Percentiles rank a stretch among this genome's conserved stretches.
phyloP scores from a whole-genome alignment of 352 stramenopile genomes.

The Phytophthora fragariae region DNA sequence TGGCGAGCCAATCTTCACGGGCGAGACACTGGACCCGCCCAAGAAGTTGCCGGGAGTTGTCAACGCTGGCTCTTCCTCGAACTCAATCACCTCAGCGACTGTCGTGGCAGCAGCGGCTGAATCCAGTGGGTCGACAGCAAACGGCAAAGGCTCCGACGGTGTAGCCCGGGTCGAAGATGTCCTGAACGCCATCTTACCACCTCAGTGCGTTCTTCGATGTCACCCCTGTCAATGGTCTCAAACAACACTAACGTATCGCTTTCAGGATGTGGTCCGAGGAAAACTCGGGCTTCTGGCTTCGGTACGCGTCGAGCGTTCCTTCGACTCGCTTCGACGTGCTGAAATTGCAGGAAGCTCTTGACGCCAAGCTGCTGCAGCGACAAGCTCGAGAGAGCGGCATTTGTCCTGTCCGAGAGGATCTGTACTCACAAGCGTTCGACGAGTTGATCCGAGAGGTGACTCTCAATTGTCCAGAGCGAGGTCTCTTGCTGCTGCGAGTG shows the following conservation, averaged over 20 bases:
- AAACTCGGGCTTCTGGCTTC: conserved; percentile 90
- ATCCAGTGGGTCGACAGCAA: conserved; percentile 18
- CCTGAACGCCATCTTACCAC: conserved; percentile 77
- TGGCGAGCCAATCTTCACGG: conserved; percentile 91
- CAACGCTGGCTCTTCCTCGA: conserved; percentile 31
- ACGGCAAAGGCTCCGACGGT: conserved; percentile 47
- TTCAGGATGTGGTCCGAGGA: conserved; percentile 83
- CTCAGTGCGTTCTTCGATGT: conserved; percentile 51
- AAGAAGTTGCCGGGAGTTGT: conserved; percentile 45
- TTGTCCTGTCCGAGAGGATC: conserved; percentile 93
- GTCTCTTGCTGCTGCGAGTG: conserved; percentile 91
- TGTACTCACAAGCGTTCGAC: conserved; percentile 94
- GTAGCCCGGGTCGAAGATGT: conserved; percentile 80
- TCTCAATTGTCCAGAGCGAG: conserved; percentile 92
- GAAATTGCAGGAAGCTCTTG: conserved; percentile 91
- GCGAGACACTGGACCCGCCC: conserved; percentile 70
- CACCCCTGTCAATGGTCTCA: not conserved
- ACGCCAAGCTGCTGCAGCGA: conserved; percentile 88
- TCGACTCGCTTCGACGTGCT: conserved; percentile 95
- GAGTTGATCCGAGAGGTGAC: conserved; percentile 94
- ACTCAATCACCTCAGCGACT: conserved; percentile 28
- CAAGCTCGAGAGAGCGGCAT: conserved; percentile 94
- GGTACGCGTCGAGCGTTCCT: conserved; percentile 89
- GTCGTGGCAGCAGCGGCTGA: conserved; percentile 34
- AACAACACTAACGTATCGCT: conserved; percentile 5